A percentile compares a stretch with the other conserved stretches of the same genome.
phyloP scores from a whole-genome alignment of 2,329 filamentous ascomycete genomes.

The Coniosporium tulheliwenetii region DNA sequence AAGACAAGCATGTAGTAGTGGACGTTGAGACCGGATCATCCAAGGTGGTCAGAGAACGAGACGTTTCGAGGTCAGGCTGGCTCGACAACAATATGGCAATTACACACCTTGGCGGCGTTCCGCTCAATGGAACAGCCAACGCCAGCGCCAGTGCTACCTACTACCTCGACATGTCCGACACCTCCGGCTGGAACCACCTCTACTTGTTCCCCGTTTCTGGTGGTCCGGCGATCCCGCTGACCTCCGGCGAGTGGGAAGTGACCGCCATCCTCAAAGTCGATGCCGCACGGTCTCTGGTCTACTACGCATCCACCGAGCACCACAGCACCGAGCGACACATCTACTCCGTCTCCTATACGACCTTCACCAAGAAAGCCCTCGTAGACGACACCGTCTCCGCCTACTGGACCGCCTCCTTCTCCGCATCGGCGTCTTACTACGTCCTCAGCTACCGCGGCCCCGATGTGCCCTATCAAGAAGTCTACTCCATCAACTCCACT shows the following conservation, averaged over 20 bases:
- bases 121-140: constrained; percentile 16
- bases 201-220: constrained; percentile 47
- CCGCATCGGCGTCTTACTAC: constrained; percentile 45
- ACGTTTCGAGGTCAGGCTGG: constrained; percentile 43
- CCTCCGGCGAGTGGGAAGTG: constrained; percentile 52
- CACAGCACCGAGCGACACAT: constrained; percentile 54
- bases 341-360: constrained; percentile 47
- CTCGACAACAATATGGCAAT: constrained; percentile 44
- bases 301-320: constrained; percentile 48
- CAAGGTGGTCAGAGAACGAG: constrained; percentile 35
- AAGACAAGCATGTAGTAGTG: no score
- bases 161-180: constrained; percentile 53
- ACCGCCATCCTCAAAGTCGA: constrained; percentile 44
- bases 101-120: constrained; percentile 34
- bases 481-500: constrained; percentile 42
- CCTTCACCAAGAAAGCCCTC: constrained; percentile 38
- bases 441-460: constrained; percentile 50
- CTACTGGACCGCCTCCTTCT: constrained; percentile 51
- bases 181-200: constrained; percentile 49
- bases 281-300: constrained; percentile 37
- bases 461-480: constrained; percentile 52
- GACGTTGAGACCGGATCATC: no score
- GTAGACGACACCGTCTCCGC: constrained; percentile 45
- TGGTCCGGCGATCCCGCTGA: constrained; percentile 41
- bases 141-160: constrained; percentile 25